A percentile compares a stretch with the other conserved stretches of the same genome.
phyloP scores from a whole-genome alignment of 257 asterid species.

The Apocynum venetum region DNA sequence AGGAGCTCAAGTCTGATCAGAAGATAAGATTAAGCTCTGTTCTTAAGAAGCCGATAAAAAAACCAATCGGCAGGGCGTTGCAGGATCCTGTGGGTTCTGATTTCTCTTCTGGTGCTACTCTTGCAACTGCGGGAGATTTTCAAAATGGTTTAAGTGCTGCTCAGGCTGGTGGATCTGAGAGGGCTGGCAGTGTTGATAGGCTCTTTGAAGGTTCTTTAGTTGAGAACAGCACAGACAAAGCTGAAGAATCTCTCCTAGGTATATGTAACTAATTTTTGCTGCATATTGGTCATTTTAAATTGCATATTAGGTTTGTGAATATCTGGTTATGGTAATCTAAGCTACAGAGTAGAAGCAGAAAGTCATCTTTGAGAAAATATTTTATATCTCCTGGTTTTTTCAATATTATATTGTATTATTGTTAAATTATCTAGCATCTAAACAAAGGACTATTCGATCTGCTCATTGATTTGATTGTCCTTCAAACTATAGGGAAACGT shows the following conservation, averaged over 20 bases:
- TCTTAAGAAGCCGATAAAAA: slow-evolving; percentile 55
- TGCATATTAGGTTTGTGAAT: not conserved
- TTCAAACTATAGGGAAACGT: slow-evolving; percentile 52
- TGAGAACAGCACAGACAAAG: slow-evolving; percentile 62
- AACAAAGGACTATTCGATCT: not conserved
- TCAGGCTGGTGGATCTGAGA: slow-evolving; percentile 47
- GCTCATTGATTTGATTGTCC: slow-evolving; percentile 5
- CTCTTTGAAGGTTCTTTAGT: slow-evolving; percentile 50
- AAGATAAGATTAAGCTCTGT: slow-evolving; percentile 39
- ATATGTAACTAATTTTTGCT: slow-evolving; percentile 10
- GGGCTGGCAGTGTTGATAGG: slow-evolving; percentile 47
- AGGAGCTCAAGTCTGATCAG: slow-evolving; percentile 65
- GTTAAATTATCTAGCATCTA: not conserved
- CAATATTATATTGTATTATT: not conserved
- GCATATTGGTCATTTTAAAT: not conserved
- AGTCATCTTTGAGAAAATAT: too few relatives aligned
- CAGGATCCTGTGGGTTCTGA: slow-evolving; percentile 80
- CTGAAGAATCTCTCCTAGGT: slow-evolving; percentile 77
- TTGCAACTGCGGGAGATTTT: slow-evolving; percentile 52
- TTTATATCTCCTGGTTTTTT: not conserved
- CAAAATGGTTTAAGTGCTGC: slow-evolving; percentile 41
- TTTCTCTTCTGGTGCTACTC: slow-evolving; percentile 89
- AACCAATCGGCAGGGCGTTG: slow-evolving; percentile 41
- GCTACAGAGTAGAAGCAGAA: not conserved
- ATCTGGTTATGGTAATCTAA: not conserved